Evolutionary conservation across 1,284 basidiomycete species (phyloP), one percentile per base, ranked within the genome.

Genomic region (Vanrija sp.): DNA sequence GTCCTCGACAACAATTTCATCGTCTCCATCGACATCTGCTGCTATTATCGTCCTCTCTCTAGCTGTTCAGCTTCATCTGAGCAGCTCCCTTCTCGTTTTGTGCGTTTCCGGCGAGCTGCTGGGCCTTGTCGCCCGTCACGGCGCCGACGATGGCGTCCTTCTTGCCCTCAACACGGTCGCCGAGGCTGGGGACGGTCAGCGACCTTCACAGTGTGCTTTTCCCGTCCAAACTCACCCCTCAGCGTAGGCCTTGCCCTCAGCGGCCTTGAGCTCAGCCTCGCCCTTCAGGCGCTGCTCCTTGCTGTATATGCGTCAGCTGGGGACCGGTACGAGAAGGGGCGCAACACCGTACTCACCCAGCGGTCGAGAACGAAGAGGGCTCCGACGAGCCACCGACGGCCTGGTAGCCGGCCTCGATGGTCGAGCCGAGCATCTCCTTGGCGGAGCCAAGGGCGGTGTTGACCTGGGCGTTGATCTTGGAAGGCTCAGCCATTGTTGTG

Each of bases 91-190:
- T 85, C 67, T 84, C 82, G 20, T 85, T 79, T 62, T 71, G 68
- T 22, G 52, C 63, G 79, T 69, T 63, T 80, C 85, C 85, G 18
- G 77, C 47, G 22, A 71, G 64, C 68, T 88, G 80, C 69, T 87
- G 82, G 31, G 77, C 53, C 66, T 82, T 82, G 72, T 88, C 86
- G 36, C 85, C 86, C 15, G 78, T 81, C 37, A 86, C 59, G 5
- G 85, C 82, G 24, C 72, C 86, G 35, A 84, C 79, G 25, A 88
- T 75, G 20, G 82, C 76, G 62, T 87, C 84, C 61, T 83, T 83
- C 78, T 86, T 87, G 51, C 86, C 87, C 41, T 72, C 72, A 19
- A 84, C 38, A 53, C 82, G 81, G 69, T 88, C 86, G 7, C 75
- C 52, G 4, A 76, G 73, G 37, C 69, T 71, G 47, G 2, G 9